Evolutionary conservation across 108 stramenopile species (phyloP).

Genomic region (Nitzschia putrida): DNA sequence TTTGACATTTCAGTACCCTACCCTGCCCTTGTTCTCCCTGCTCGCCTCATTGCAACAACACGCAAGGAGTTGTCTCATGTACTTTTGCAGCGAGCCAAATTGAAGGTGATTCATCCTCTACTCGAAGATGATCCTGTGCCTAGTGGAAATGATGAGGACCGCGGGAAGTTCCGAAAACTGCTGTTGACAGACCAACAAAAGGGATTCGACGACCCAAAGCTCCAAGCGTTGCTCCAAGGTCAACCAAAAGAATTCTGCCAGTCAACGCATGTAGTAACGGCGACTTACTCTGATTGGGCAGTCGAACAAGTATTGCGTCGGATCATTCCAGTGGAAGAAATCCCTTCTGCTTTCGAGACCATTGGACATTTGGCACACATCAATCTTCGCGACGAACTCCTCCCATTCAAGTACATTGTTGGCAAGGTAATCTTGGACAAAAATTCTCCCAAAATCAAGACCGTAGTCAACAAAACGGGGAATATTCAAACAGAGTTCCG

Average conservation of each 20-base stretch:
- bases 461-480: slow-evolving; percentile 95
- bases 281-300: slow-evolving; percentile 59
- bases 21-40: slow-evolving; percentile 73
- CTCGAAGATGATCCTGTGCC: slow-evolving; percentile 21
- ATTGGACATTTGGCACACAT: slow-evolving; percentile 94
- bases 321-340: slow-evolving; percentile 66
- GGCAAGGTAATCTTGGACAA: slow-evolving; percentile 94
- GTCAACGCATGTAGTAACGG: slow-evolving; percentile 20
- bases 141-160: slow-evolving; percentile 13
- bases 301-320: slow-evolving; percentile 76
- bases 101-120: slow-evolving; percentile 47
- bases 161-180: slow-evolving; percentile 47
- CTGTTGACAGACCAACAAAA: slow-evolving; percentile 33
- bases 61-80: slow-evolving; percentile 51
- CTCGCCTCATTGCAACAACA: slow-evolving; percentile 54
- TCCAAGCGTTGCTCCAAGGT: neutral
- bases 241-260: slow-evolving; percentile 30
- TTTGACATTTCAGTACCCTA: slow-evolving; percentile 38
- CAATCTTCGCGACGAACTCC: slow-evolving; percentile 85
- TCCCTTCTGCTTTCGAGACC: slow-evolving; percentile 92
- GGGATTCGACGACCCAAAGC: slow-evolving; percentile 13
- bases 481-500: slow-evolving; percentile 90
- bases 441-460: slow-evolving; percentile 75
- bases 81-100: slow-evolving; percentile 59
- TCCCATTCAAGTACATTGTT: slow-evolving; percentile 91